Evolutionary conservation across 192 early-diverging fungal genomes (phyloP).

Genomic region (Backusella liffmaniae): DNA sequence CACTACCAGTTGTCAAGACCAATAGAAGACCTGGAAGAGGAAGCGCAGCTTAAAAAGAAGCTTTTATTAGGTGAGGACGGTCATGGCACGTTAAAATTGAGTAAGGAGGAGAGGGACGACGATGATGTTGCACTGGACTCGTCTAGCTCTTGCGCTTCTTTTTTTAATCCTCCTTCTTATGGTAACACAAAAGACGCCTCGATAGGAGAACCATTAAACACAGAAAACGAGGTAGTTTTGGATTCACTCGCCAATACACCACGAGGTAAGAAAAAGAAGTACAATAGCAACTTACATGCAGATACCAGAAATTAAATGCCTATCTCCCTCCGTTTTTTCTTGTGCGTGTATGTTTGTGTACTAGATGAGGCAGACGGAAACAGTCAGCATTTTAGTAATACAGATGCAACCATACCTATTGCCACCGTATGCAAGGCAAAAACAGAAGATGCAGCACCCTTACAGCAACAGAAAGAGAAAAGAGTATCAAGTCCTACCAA

Average conservation of each 20-base stretch:
- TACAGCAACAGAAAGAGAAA: neutral
- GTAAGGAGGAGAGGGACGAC: neutral
- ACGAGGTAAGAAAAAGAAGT: neutral
- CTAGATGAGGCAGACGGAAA: neutral
- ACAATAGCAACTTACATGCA: neutral
- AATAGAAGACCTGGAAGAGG: slow-evolving; percentile 11
- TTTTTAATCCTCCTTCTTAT: neutral
- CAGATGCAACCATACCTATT: neutral
- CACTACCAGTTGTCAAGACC: slow-evolving; percentile 6
- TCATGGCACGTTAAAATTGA: neutral
- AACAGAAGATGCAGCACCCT: neutral
- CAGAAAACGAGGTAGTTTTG: neutral
- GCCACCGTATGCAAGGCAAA: slow-evolving; percentile 5
- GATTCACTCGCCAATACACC: neutral
- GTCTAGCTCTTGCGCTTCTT: slow-evolving; percentile 4
- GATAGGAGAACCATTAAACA: neutral
- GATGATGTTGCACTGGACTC: neutral
- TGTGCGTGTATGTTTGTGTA: neutral
- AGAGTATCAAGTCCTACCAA: neutral
- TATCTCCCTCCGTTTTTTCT: neutral
- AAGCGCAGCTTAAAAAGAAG: neutral
- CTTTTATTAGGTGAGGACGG: neutral
- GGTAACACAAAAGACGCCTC: slow-evolving; percentile 8
- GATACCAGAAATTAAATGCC: neutral
- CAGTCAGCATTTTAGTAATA: slow-evolving; percentile 3